Evolutionary conservation across 176 grass and related monocot species (phyloP).

Genomic region (Phragmites australis): DNA sequence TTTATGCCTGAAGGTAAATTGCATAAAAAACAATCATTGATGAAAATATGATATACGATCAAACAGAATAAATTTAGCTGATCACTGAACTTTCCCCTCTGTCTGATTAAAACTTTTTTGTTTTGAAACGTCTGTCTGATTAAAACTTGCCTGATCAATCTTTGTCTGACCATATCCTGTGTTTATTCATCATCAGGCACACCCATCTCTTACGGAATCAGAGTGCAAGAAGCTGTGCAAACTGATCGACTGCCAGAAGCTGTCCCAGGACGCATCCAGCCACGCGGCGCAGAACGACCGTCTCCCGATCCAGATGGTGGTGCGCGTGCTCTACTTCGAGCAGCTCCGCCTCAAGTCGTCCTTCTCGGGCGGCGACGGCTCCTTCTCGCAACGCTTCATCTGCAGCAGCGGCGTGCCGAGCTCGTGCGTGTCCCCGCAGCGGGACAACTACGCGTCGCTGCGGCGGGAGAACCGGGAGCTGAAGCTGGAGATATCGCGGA

Average conservation of each 20-base stretch:
- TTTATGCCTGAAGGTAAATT: neutral
- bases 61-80: neutral
- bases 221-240: constrained; percentile 97
- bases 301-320: constrained; percentile 72
- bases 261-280: constrained; percentile 22
- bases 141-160: neutral
- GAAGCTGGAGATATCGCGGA: constrained; percentile 79
- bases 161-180: neutral
- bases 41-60: neutral
- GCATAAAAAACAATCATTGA: neutral
- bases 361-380: constrained; percentile 11
- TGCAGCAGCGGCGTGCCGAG: constrained; percentile 56
- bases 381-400: constrained; percentile 50
- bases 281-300: constrained; percentile 95
- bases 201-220: constrained; percentile 82
- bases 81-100: neutral
- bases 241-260: constrained; percentile 74
- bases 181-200: constrained; percentile 46
- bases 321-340: constrained; percentile 84
- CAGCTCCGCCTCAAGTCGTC: constrained; percentile 62
- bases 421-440: constrained; percentile 58
- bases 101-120: neutral
- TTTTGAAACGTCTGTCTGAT: too few relatives aligned
- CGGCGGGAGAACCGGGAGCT: constrained; percentile 87
- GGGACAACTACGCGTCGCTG: constrained; percentile 82